phyloP scores from a whole-genome alignment of 2,329 filamentous ascomycete species.

The Eutypella sp. region DNA sequence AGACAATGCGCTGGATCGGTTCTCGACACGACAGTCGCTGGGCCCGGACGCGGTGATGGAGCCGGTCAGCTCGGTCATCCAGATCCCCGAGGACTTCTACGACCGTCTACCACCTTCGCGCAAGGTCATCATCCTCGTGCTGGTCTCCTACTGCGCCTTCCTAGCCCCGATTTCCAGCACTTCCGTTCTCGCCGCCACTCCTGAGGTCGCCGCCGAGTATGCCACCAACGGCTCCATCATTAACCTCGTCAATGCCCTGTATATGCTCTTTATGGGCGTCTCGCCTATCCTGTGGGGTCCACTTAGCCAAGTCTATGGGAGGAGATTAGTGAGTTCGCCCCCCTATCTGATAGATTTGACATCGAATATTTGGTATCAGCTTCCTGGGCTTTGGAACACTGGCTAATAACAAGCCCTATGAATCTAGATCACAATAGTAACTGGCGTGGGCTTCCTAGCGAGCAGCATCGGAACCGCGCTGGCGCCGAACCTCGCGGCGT shows the following conservation, averaged over 20 bases:
- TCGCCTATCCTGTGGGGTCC: constrained; percentile 69
- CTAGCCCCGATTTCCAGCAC: constrained; percentile 72
- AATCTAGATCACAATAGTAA: constrained; percentile 50
- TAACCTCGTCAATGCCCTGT: constrained; percentile 68
- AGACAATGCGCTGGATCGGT: constrained; percentile 19
- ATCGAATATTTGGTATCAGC: too few species aligned
- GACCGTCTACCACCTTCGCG: constrained; percentile 54
- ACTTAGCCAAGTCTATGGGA: constrained; percentile 60
- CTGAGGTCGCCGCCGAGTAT: constrained; percentile 65
- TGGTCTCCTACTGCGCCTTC: constrained; percentile 71
- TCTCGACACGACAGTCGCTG: constrained; percentile 25
- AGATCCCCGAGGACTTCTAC: constrained; percentile 55
- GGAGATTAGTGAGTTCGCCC: constrained; percentile 50
- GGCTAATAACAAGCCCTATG: too few species aligned
- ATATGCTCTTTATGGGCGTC: constrained; percentile 67
- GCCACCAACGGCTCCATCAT: constrained; percentile 63
- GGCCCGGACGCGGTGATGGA: constrained; percentile 25
- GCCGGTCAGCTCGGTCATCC: constrained; percentile 24
- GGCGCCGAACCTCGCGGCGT: constrained; percentile 64
- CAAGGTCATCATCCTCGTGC: constrained; percentile 62
- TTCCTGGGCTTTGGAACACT: too few species aligned
- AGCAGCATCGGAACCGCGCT: constrained; percentile 70
- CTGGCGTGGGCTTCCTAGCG: constrained; percentile 58
- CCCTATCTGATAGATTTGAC: too few species aligned
- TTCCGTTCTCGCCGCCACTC: constrained; percentile 66